phyloP scores from a whole-genome alignment of 2,329 filamentous ascomycete species.

The Fusarium begoniae region DNA sequence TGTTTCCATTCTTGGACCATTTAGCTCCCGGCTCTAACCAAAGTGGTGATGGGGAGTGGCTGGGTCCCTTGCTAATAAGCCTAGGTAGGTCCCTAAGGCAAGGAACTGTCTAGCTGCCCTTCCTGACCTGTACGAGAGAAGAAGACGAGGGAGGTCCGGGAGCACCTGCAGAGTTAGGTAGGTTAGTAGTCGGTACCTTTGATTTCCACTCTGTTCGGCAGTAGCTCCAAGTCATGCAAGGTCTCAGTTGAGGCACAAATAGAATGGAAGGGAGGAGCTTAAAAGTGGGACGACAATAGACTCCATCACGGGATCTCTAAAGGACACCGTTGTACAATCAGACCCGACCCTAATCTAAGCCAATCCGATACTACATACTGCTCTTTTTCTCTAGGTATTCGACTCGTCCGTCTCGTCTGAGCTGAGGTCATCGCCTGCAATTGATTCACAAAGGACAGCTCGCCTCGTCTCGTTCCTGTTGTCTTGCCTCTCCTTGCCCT shows the following conservation, averaged over 20 bases:
- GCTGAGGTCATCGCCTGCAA: conserved; percentile 46
- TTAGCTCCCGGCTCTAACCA: conserved; percentile 34
- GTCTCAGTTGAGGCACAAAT: neutral
- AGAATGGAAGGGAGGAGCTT: conserved; percentile 19
- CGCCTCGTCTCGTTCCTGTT: conserved; percentile 29
- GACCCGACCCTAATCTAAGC: conserved; percentile 9
- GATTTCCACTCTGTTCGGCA: conserved; percentile 6
- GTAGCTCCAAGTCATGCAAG: neutral
- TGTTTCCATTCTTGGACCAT: conserved; percentile 35
- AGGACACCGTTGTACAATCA: conserved; percentile 51
- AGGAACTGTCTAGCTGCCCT: neutral
- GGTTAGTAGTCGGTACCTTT: conserved; percentile 14
- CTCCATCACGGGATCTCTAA: conserved; percentile 50
- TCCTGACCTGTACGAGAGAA: neutral
- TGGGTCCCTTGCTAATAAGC: conserved; percentile 11
- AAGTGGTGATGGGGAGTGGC: conserved; percentile 21
- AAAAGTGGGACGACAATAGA: conserved; percentile 42
- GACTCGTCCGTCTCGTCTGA: conserved; percentile 27
- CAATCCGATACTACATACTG: neutral
- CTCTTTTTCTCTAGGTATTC: conserved; percentile 3
- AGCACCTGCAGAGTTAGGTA: conserved; percentile 6
- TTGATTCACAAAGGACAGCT: conserved; percentile 42
- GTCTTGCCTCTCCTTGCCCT: conserved; percentile 36
- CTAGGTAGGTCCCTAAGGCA: neutral
- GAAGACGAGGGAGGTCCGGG: neutral